These are phyloP conservation scores for Suillus subalutaceus DNA, from an alignment of 768 basidiomycete species.

Conservation along the genomic window DNA sequence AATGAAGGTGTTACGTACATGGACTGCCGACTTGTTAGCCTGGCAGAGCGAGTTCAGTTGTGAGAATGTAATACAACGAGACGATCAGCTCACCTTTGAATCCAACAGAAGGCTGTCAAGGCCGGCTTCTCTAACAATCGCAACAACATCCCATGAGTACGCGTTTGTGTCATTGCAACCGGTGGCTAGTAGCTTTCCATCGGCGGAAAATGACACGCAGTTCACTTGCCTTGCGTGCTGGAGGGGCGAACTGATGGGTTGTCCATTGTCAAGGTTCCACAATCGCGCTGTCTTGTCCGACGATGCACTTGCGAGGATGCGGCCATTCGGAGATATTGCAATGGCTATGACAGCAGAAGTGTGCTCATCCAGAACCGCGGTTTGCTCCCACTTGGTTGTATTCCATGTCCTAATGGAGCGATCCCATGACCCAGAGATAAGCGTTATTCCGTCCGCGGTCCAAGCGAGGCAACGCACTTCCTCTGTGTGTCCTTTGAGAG, in stretches of 20 bases:
- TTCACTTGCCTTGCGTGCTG: too few relatives aligned
- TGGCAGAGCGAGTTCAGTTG: background rate
- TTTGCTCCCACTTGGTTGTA: background rate
- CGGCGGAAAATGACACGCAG: too few relatives aligned
- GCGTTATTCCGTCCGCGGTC: background rate
- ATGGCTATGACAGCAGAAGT: fast-evolving
- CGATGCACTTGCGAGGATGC: too few relatives aligned
- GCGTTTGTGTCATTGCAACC: background rate
- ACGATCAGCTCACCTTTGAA: background rate
- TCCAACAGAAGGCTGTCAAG: background rate
- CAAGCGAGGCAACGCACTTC: background rate
- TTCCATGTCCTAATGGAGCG: background rate
- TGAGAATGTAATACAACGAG: background rate
- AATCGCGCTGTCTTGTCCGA: too few relatives aligned
- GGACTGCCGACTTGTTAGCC: background rate
- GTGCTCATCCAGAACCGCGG: background rate
- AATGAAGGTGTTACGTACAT: background rate
- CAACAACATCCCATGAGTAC: background rate
- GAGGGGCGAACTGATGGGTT: too few relatives aligned
- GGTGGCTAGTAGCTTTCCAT: too few relatives aligned
- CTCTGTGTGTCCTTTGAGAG: background rate
- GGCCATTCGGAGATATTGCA: background rate
- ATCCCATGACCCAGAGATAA: background rate
- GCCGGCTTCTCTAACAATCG: background rate
- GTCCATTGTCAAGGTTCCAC: too few relatives aligned